phyloP scores from a whole-genome alignment of 257 asterid genomes.

The Solanum microdontum region DNA sequence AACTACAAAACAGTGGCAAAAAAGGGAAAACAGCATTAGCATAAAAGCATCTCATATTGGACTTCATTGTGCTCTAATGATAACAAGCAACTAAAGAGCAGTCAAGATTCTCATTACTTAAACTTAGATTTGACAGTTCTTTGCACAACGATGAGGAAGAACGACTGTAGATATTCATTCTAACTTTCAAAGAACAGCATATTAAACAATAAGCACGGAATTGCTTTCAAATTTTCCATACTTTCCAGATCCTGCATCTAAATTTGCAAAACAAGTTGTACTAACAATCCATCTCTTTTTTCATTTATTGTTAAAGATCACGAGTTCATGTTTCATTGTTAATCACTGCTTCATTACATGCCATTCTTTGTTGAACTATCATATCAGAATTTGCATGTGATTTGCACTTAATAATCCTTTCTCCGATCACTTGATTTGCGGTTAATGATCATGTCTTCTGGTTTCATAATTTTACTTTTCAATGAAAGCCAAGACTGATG shows the following conservation, averaged over 20 bases:
- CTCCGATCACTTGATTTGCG: not conserved
- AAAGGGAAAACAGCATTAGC: not conserved
- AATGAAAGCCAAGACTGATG: not conserved
- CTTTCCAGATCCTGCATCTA: conserved; percentile 35
- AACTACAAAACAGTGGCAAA: not conserved
- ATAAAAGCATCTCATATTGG: not conserved
- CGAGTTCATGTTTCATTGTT: not conserved
- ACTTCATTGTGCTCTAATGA: not conserved
- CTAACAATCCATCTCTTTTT: not conserved
- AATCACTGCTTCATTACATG: not conserved
- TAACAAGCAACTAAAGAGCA: not conserved
- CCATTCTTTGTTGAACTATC: not conserved
- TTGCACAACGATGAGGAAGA: not conserved
- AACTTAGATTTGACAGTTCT: not conserved
- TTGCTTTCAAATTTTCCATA: conserved; percentile 11
- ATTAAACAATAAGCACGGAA: conserved; percentile 1
- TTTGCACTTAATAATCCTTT: not conserved
- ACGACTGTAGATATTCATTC: not conserved
- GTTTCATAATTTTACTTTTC: not conserved
- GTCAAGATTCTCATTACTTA: not conserved
- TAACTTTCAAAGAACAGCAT: not conserved
- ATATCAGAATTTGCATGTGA: not conserved
- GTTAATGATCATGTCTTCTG: not conserved
- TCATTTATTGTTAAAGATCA: not conserved
- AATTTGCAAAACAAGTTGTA: not conserved